Conservation (phyloP, 164 flowering plant genomes). For the Vitis cinerea region DNA sequence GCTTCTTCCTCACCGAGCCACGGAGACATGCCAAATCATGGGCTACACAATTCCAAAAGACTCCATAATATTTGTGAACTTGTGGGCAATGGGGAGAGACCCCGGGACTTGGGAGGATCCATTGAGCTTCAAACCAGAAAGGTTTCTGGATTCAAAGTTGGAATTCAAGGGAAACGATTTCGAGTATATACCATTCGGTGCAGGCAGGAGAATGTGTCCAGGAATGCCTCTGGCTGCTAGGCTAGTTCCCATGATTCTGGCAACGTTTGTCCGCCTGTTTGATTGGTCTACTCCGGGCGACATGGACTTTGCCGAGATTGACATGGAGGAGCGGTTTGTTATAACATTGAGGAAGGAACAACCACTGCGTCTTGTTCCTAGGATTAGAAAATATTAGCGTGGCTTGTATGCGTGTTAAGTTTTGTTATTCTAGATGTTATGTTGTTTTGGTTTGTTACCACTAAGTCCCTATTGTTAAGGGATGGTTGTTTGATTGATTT, state of each 20-base stretch:
- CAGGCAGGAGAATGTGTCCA: constrained; percentile 24
- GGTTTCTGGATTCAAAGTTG: constrained; percentile 13
- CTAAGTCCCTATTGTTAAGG: too few relatives aligned
- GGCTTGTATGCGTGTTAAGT: too few relatives aligned
- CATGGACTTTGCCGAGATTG: constrained; percentile 7
- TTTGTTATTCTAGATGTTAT: too few relatives aligned
- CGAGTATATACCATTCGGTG: constrained; percentile 27
- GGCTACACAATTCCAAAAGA: constrained; percentile 17
- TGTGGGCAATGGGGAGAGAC: constrained; percentile 22
- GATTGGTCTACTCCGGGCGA: constrained; percentile 19
- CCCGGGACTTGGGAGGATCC: constrained; percentile 19
- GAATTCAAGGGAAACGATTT: constrained; percentile 19
- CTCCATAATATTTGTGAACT: constrained; percentile 14
- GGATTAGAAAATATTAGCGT: too few relatives aligned
- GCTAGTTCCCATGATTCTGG: constrained; percentile 19
- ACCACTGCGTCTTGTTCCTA: too few relatives aligned
- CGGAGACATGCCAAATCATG: neutral
- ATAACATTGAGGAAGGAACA: too few relatives aligned
- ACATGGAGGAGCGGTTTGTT: constrained; percentile 17
- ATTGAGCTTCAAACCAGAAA: constrained; percentile 10
- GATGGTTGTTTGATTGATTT: too few relatives aligned
- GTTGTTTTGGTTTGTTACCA: too few relatives aligned
- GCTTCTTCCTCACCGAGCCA: constrained; percentile 19
- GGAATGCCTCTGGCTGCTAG: constrained; percentile 23
- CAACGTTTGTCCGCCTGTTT: constrained; percentile 13